These are phyloP conservation scores for Sistotremastrum suecicum DNA, from an alignment of 768 basidiomycete genomes.

Conservation along the genomic window DNA sequence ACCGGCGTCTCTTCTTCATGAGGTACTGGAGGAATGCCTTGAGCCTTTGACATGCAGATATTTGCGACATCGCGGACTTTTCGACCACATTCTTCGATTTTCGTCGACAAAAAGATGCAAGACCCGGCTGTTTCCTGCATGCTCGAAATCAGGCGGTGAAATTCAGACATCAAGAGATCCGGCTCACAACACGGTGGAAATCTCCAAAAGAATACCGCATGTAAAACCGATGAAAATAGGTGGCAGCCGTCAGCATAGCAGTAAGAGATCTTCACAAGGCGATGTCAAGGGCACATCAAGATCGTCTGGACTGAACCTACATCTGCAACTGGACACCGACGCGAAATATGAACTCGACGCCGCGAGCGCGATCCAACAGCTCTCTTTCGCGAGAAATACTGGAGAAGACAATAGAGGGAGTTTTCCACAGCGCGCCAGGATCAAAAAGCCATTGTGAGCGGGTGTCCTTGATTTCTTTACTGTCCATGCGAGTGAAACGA, in stretches of 20 bases:
- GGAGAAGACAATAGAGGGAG: constrained; percentile 36
- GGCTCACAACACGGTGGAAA: constrained; percentile 58
- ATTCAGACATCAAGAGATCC: constrained; percentile 2
- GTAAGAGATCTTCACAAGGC: constrained; percentile 48
- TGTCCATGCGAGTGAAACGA: too few relatives aligned
- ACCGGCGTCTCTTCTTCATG: background rate
- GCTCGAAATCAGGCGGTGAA: background rate
- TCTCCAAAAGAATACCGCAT: constrained; percentile 79
- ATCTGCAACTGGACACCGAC: constrained; percentile 62
- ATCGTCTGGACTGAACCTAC: constrained; percentile 31
- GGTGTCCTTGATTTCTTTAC: too few relatives aligned
- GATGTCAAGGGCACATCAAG: background rate
- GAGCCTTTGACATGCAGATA: constrained; percentile 56
- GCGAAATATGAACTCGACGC: constrained; percentile 77
- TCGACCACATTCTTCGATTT: constrained; percentile 79
- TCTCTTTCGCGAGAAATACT: constrained; percentile 47
- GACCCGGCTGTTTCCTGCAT: constrained; percentile 69
- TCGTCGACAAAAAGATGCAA: constrained; percentile 82
- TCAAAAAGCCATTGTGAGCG: constrained; percentile 62
- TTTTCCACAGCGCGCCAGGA: constrained; percentile 37
- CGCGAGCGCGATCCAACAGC: constrained; percentile 65
- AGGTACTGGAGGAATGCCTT: constrained; percentile 30
- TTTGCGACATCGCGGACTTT: constrained; percentile 77
- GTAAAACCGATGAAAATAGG: constrained; percentile 86
- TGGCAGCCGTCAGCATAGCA: constrained; percentile 75